Conservation (phyloP, 495 filamentous ascomycete genomes). For the Podospora conica region DNA sequence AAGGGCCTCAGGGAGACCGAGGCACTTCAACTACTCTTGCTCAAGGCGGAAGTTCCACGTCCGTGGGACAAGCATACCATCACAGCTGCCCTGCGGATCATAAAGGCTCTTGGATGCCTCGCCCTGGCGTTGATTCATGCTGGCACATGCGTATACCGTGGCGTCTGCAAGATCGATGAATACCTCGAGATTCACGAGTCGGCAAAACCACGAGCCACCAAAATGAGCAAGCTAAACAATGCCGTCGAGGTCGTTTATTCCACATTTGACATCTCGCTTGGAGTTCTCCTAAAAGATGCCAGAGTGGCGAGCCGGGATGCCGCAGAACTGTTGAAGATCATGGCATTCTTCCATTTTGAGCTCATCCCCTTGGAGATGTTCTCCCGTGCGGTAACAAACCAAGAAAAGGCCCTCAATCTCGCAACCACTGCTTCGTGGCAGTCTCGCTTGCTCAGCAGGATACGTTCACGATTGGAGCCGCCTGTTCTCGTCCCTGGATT, state of each 20-base stretch:
- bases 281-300: background rate
- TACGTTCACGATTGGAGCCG: background rate
- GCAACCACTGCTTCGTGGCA: background rate
- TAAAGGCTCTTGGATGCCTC: slow-evolving; percentile 6
- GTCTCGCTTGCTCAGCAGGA: background rate
- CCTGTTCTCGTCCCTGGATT: slow-evolving; percentile 1
- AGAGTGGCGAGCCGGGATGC: background rate
- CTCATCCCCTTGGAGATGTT: slow-evolving; percentile 5
- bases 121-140: slow-evolving; percentile 9
- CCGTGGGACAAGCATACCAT: background rate
- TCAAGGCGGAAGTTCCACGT: slow-evolving; percentile 3
- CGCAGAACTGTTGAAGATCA: slow-evolving; percentile 1
- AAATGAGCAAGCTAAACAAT: background rate
- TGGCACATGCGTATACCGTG: slow-evolving; percentile 7
- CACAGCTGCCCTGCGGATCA: background rate
- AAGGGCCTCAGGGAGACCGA: slow-evolving; percentile 7
- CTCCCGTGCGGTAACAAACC: background rate
- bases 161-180: slow-evolving; percentile 6
- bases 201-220: background rate
- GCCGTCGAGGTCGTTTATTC: slow-evolving; percentile 5
- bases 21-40: slow-evolving; percentile 8
- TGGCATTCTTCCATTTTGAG: slow-evolving; percentile 10
- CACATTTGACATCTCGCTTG: slow-evolving; percentile 7
- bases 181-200: slow-evolving; percentile 8
- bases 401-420: background rate